Evolutionary conservation across 2,329 filamentous ascomycete genomes (phyloP).

Genomic region (Myriangium duriaei): DNA sequence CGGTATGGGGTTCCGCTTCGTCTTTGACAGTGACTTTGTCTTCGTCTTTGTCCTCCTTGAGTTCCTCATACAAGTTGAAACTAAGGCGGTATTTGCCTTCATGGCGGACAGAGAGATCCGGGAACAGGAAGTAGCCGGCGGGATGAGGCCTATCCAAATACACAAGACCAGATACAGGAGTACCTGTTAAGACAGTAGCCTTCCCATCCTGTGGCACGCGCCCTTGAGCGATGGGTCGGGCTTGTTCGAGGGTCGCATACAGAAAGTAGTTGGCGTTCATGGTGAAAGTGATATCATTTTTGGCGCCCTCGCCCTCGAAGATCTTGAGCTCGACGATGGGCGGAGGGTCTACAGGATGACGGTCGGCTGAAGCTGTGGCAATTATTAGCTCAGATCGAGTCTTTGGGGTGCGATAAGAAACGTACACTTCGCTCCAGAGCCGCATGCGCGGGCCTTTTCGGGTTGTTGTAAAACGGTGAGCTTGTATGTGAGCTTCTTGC

Average conservation of each 20-base stretch:
- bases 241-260: slow-evolving; percentile 79
- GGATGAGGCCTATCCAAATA: slow-evolving; percentile 76
- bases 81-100: slow-evolving; percentile 85
- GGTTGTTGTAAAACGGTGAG: slow-evolving; percentile 87
- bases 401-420: slow-evolving; percentile 12
- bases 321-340: slow-evolving; percentile 87
- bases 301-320: slow-evolving; percentile 50
- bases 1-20: slow-evolving; percentile 28
- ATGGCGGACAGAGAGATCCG: slow-evolving; percentile 87
- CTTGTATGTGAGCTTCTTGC: slow-evolving; percentile 66
- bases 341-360: slow-evolving; percentile 84
- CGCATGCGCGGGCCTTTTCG: slow-evolving; percentile 85
- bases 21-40: slow-evolving; percentile 39
- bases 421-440: slow-evolving; percentile 88
- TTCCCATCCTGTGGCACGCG: slow-evolving; percentile 54
- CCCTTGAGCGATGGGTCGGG: slow-evolving; percentile 69
- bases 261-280: slow-evolving; percentile 98
- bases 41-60: slow-evolving; percentile 71
- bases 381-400: slow-evolving; percentile 11
- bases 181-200: slow-evolving; percentile 76
- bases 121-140: slow-evolving; percentile 92
- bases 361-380: slow-evolving; percentile 62
- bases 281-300: slow-evolving; percentile 57
- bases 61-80: slow-evolving; percentile 88
- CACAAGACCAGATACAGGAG: slow-evolving; percentile 88